Evolutionary conservation across 106 monocot species (phyloP).

Genomic region (Agapanthus africanus): DNA sequence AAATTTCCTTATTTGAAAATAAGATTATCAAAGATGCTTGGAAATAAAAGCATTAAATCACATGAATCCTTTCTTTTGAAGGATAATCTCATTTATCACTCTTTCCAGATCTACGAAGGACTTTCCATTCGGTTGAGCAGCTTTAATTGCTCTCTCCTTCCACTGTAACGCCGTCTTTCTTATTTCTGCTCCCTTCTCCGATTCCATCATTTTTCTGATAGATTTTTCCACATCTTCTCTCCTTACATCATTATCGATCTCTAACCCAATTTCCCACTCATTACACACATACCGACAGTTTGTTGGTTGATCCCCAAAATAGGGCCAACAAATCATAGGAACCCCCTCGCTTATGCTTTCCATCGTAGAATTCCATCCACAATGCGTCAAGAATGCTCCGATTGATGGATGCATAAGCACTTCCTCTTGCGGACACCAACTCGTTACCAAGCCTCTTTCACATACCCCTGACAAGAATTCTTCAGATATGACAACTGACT

Average conservation of each 20-base stretch:
- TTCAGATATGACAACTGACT: background rate
- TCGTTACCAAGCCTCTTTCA: constrained; percentile 1
- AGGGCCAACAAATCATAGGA: constrained; percentile 15
- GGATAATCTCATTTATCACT: constrained; percentile 1
- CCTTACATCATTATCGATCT: constrained; percentile 1
- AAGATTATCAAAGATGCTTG: no score
- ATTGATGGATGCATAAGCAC: constrained; percentile 31
- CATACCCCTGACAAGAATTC: background rate
- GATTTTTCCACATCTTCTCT: constrained; percentile 5
- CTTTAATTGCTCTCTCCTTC: constrained; percentile 11
- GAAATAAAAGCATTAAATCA: no score
- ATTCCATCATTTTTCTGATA: constrained; percentile 1
- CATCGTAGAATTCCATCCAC: constrained; percentile 68
- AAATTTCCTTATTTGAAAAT: no score
- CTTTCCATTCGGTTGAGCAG: background rate
- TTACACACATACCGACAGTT: constrained; percentile 6
- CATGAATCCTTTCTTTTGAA: background rate
- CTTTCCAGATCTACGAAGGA: background rate
- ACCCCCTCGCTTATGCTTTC: constrained; percentile 20
- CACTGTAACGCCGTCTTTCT: constrained; percentile 5
- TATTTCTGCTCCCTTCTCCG: constrained; percentile 8
- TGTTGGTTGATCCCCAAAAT: constrained; percentile 3
- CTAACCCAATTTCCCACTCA: constrained; percentile 8
- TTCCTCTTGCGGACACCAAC: constrained; percentile 11
- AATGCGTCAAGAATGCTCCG: constrained; percentile 55